Base-by-base conservation (phyloP, 129 eudicot species). In the Centaurea solstitialis region DNA sequence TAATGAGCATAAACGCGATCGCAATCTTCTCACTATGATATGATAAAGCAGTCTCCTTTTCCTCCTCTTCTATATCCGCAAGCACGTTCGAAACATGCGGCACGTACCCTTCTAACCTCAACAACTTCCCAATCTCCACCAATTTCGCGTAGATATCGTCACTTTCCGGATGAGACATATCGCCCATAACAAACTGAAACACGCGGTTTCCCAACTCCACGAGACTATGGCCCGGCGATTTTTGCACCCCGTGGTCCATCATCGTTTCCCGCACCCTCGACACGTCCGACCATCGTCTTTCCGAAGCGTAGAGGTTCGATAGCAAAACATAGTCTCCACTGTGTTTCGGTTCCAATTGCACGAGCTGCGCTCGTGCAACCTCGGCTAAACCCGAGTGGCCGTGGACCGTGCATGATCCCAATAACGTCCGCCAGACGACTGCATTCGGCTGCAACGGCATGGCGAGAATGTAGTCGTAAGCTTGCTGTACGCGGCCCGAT, bases 1-100 rank as follows among this genome's bases (percentile, higher is more conserved):
- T 94, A 43, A 92, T 94, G 64, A 94, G 85, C 93, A 87, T 90
- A 81, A 94, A 94, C 17, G 98, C 97, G 6, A 94, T 82, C n/a
- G 98, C 98, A 81, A 94, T 94, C 90, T 94, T 94, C 82, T 94
- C 98, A 75, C 97, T 94, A 4, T 92, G 98, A 87, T 92, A 92
- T 45, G 90, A 75, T 78, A 94, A 76, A 77, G 97, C 98, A 47
- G 91, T 90, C 87, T 94, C 98, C 88, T 94, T 94, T 80, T 94
- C 98, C 72, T 94, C 98, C 53, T 94, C 97, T 87, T 94, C 92
- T 41, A 94, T 92, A 67, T 94, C 97, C 4, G 98, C 96, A 67
- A 94, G 89, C 72, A 94, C 98, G 62, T 90, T 89, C 26, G 75
- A 78, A 11, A 97, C 88, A 66, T 72, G 93, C 77, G 98, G 96